Conservation (phyloP, 2,329 filamentous ascomycete genomes). For the Trichoderma sp. region DNA sequence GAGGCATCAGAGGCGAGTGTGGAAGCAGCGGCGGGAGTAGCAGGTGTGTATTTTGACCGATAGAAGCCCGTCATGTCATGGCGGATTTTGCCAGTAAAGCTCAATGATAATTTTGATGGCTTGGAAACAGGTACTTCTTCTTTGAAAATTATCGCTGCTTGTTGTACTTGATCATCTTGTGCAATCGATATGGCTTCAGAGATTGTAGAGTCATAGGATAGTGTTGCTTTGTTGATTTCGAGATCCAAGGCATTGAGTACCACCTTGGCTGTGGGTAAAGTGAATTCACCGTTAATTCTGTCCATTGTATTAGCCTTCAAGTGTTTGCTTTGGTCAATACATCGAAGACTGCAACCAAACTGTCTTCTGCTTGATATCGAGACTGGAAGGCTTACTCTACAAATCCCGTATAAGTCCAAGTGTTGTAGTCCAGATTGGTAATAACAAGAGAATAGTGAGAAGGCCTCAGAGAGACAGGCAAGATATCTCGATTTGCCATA, state of each 20-base stretch:
- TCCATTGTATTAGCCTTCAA: background rate
- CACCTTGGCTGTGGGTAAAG: background rate
- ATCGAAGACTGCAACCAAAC: background rate
- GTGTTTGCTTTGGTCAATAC: background rate
- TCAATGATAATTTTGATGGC: background rate
- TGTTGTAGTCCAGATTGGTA: background rate
- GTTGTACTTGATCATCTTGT: background rate
- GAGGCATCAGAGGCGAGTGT: background rate
- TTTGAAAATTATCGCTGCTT: background rate
- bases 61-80: background rate
- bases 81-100: background rate
- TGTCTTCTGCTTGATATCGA: background rate
- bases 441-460: background rate
- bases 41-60: background rate
- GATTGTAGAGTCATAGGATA: background rate
- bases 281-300: background rate
- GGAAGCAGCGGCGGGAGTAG: background rate
- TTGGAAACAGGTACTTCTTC: background rate
- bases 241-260: background rate
- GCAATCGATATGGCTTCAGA: background rate
- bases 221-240: background rate
- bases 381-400: background rate
- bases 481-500: background rate
- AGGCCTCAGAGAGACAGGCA: background rate
- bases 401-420: background rate